Evolutionary conservation across 2,329 filamentous ascomycete genomes (phyloP), one percentile per base, ranked within the genome.

Genomic region (Alternaria longipes): DNA sequence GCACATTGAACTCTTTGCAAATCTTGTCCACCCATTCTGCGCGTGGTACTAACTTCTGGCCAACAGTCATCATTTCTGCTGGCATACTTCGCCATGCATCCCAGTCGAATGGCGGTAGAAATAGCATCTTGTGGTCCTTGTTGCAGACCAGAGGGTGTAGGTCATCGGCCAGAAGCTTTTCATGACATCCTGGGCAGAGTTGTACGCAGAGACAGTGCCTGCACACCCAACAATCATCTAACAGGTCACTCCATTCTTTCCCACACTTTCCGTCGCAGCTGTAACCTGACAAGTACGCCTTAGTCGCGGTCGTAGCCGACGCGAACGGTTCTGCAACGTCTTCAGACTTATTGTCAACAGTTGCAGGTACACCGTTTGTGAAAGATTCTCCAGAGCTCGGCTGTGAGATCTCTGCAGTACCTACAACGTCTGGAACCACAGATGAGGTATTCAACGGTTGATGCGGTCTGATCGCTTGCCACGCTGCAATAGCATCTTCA

Each of bases 101-200:
- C 52, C 52, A 54, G 22, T 54, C 52, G 3, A 54, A 54, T 0
- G 41, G 30, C 16, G 52, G 52, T 5, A 54, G 0, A 4, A 8
- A 20, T 0, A 54, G 52, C 52, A 54, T 54, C 30, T 46, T 45
- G 41, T 54, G 52, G 3, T 45, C 11, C 3, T 54, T 46, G 30
- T 54, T 38, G 22, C 52, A 54, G 6, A 45, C 1, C 0, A 54
- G 5, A 34, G 14, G 52, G 7, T 46, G 9, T n/a, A 45, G 16
- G 1, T 54, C 28, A 9, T 9, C 30, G 0, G 30, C 16, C 0
- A 4, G 8, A 16, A 54, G 52, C 7, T 54, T 54, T 1, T 26
- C 30, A 20, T 54, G 26, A 18, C 52, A 54, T 11, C 5, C 14
- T 8, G 3, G 22, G 2, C 52, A 54, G 8, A 54, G 14, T 14